These are phyloP conservation scores for Arxiozyma bovina DNA, from an alignment of 1,139 yeast genomes.

Conservation along the genomic window DNA sequence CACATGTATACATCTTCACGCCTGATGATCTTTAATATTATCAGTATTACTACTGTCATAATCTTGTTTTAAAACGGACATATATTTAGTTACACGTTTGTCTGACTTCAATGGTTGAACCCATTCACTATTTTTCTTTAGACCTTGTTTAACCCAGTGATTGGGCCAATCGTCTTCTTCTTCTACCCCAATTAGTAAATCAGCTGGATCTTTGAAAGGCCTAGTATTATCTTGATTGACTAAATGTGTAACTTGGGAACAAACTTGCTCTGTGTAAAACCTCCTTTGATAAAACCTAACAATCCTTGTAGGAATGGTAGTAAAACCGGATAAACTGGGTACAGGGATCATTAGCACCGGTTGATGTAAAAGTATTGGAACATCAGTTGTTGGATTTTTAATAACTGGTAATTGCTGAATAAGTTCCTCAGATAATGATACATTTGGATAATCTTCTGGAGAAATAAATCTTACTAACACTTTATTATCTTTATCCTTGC, in stretches of 20 bases:
- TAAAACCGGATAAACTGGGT: conserved; percentile 70
- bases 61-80: conserved; percentile 5
- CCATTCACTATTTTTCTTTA: conserved; percentile 78
- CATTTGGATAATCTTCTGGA: conserved; percentile 46
- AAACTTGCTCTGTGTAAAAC: conserved; percentile 59
- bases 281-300: conserved; percentile 73
- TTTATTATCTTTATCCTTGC: conserved; percentile 30
- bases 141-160: conserved; percentile 70
- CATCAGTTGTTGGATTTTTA: conserved; percentile 31
- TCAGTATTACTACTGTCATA: background rate
- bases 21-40: background rate
- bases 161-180: conserved; percentile 92
- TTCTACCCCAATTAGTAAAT: conserved; percentile 45
- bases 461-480: conserved; percentile 52
- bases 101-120: conserved; percentile 66
- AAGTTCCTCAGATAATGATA: conserved; percentile 55
- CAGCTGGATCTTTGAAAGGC: conserved; percentile 45
- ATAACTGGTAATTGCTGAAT: conserved; percentile 12
- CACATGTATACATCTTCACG: background rate
- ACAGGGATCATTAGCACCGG: conserved; percentile 67
- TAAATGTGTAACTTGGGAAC: conserved; percentile 51
- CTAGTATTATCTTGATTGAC: conserved; percentile 46
- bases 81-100: conserved; percentile 40
- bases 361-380: conserved; percentile 60
- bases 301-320: conserved; percentile 65